A percentile compares a stretch with the other conserved stretches of the same genome.
These are phyloP conservation scores for Paramecium primaurelia DNA, from an alignment of 73 alveolate genomes.

Conservation along the genomic window DNA sequence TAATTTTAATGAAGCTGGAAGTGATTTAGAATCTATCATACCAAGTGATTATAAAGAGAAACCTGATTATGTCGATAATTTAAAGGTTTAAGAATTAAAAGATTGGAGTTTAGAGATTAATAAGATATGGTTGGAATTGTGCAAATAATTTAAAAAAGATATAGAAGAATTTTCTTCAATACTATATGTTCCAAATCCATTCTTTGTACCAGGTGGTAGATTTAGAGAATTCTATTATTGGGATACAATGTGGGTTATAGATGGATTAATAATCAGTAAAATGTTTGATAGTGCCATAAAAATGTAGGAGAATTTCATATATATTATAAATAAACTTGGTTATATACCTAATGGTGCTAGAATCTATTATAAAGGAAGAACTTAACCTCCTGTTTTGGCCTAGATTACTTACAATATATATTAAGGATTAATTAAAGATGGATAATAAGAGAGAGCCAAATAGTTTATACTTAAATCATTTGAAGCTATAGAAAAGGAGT, in stretches of 20 bases:
- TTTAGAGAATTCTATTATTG: conserved; percentile 27
- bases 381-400: background rate
- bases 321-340: background rate
- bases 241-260: conserved; percentile 46
- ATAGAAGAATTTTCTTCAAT: background rate
- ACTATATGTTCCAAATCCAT: background rate
- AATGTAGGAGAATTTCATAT: conserved; percentile 1
- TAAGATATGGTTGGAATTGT: background rate
- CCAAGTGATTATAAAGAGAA: background rate
- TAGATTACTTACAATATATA: background rate
- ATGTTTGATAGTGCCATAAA: conserved; percentile 35
- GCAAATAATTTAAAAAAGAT: background rate
- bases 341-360: conserved; percentile 41
- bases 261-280: background rate
- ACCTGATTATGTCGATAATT: background rate
- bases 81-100: background rate
- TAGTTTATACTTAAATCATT: background rate
- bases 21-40: background rate
- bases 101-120: background rate
- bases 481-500: background rate
- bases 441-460: conserved; percentile 1
- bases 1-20: background rate
- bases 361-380: background rate
- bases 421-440: background rate
- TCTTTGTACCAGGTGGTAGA: conserved; percentile 46